Percentiles rank a stretch among this genome's conserved stretches.
Conservation (phyloP, 371 early-diverging fungal species). For the Basidiobolus heterosporus region DNA sequence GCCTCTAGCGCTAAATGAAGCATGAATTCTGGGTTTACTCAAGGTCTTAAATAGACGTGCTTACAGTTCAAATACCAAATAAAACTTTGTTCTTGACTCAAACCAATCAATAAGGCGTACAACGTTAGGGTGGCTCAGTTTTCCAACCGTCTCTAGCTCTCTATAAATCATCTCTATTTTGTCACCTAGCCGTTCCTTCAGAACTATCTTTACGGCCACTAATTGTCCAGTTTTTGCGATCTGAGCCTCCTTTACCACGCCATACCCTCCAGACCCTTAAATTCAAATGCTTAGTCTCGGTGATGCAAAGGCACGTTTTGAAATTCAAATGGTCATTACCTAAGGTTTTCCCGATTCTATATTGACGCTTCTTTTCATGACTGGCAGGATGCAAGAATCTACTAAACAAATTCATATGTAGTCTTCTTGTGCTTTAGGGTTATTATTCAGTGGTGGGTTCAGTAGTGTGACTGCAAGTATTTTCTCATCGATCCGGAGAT, state of each 20-base stretch:
- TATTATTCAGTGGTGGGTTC: too few relatives aligned
- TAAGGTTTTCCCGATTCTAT: too few relatives aligned
- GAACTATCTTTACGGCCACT: conserved; percentile 69
- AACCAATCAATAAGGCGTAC: conserved; percentile 61
- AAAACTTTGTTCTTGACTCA: conserved; percentile 52
- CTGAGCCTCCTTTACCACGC: conserved; percentile 47
- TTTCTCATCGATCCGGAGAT: too few relatives aligned
- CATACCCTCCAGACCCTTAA: conserved; percentile 55
- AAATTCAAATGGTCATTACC: too few relatives aligned
- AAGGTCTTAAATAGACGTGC: conserved; percentile 4
- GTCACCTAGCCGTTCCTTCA: conserved; percentile 40
- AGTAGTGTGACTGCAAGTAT: too few relatives aligned
- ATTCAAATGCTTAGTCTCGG: too few relatives aligned
- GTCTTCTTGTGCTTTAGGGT: too few relatives aligned
- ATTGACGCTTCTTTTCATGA: too few relatives aligned
- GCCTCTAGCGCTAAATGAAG: conserved; percentile 56
- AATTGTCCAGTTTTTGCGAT: conserved; percentile 29
- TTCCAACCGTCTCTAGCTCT: conserved; percentile 49
- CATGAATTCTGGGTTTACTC: too few relatives aligned
- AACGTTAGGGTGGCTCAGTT: conserved; percentile 62
- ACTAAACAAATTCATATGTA: too few relatives aligned
- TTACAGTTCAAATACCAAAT: conserved; percentile 76
- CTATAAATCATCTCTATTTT: conserved; percentile 56
- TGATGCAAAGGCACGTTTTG: background rate
- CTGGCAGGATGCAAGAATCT: too few relatives aligned